Conservation (phyloP, 352 stramenopile species). For the Elongisporangium anandrum region DNA sequence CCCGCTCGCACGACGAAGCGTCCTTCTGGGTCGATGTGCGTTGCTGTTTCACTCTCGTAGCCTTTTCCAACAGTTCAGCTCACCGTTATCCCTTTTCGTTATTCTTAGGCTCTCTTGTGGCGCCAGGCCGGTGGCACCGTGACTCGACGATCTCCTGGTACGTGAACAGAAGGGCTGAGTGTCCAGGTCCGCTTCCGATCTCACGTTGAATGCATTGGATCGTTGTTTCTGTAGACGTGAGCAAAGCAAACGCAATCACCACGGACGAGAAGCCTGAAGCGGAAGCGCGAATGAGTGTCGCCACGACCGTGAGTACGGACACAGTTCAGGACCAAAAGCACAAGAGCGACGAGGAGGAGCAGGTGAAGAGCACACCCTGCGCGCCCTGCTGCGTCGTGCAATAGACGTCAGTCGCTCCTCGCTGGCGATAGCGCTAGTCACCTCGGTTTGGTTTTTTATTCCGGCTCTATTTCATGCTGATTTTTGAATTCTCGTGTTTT, state of each 20-base stretch:
- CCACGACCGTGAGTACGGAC: conserved; percentile 5
- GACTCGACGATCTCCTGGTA: conserved; percentile 70
- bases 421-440: background rate
- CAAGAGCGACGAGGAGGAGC: conserved; percentile 14
- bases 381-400: conserved; percentile 67
- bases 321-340: conserved; percentile 9
- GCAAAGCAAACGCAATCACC: background rate
- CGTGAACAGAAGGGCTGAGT: conserved; percentile 7
- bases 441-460: background rate
- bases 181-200: too few relatives aligned
- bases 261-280: conserved; percentile 4
- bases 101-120: conserved; percentile 66
- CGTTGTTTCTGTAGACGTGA: background rate
- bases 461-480: background rate
- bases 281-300: conserved; percentile 1
- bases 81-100: background rate
- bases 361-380: conserved; percentile 33
- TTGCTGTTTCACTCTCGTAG: background rate
- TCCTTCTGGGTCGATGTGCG: conserved; percentile 83
- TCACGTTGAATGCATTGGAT: background rate
- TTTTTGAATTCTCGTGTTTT: background rate
- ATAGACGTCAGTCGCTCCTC: conserved; percentile 22
- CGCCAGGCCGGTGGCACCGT: conserved; percentile 75
- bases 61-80: background rate
- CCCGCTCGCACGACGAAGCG: conserved; percentile 78